Base-by-base conservation (phyloP, 2,329 filamentous ascomycete species). In the Calonectria pseudoturangicola region DNA sequence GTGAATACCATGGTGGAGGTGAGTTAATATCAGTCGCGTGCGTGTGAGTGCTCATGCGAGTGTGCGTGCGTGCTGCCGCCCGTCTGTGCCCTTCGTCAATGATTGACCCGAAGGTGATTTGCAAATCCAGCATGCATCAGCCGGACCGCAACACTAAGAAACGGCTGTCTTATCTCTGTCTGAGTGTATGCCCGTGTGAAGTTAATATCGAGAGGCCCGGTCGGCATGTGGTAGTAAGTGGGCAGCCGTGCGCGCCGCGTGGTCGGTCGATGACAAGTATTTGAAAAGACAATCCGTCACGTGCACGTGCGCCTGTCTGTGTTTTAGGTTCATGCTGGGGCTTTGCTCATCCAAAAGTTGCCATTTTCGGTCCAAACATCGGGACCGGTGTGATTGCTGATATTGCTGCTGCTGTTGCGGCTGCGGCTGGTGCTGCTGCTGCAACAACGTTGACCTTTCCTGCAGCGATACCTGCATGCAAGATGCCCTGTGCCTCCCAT, bases 1-100 rank as follows among this genome's bases (percentile, higher is more conserved):
- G 10, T 36, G 51, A 56, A 56, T 18, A 21, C 51, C n/a, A 47
- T 27, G 39, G 60, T 56, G 45, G 18, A 70, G 18, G 74, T 68
- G 45, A 73, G 36, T 66, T 69, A 58, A 56, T 67, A 62, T 60
- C 65, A 50, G 67, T 63, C 43, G 65, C 68, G 47, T 60, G 45
- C 51, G 43, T 15, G 64, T 39, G 45, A 28, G 33, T 30, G 50
- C 50, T 56, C n/a, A 16, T 28, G 39, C 54, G 60, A 71, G 60
- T 62, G 41, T 69, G 67, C 70, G 54, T 58, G 16, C 56, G 36
- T 66, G 47, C 30, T 54, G 18, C 36, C 36, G 48, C 27, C 12
- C 18, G 16, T 50, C 47, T 41, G 48, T 43, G 33, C 21, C 21
- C 36, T 36, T 28, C 27, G 27, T 56, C 28, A 56, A 56, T 66